phyloP scores from a whole-genome alignment of 2,329 filamentous ascomycete species.

The Dendrostoma leiphaemia region DNA sequence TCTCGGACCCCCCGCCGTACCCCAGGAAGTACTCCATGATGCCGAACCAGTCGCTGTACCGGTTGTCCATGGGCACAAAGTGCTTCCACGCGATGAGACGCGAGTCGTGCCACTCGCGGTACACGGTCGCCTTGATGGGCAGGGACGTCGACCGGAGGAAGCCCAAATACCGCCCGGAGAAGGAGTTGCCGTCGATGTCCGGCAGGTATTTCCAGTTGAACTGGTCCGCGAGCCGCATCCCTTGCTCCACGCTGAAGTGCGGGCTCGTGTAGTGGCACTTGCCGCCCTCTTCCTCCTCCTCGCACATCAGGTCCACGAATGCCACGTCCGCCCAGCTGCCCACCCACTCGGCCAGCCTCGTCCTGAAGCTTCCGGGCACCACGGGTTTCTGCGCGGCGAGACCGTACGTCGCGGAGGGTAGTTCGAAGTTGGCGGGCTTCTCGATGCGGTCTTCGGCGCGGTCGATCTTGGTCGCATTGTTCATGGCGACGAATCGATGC shows the following conservation, averaged over 20 bases:
- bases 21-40: slow-evolving; percentile 75
- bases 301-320: slow-evolving; percentile 55
- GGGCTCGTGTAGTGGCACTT: slow-evolving; percentile 48
- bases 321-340: slow-evolving; percentile 46
- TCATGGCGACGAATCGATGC: slow-evolving; percentile 72
- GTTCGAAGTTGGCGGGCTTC: slow-evolving; percentile 50
- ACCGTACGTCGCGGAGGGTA: slow-evolving; percentile 47
- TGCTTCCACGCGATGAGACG: slow-evolving; percentile 75
- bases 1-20: slow-evolving; percentile 37
- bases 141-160: slow-evolving; percentile 69
- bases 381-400: slow-evolving; percentile 44
- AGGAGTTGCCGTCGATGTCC: slow-evolving; percentile 75
- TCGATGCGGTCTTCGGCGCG: slow-evolving; percentile 43
- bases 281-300: slow-evolving; percentile 31
- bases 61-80: slow-evolving; percentile 76
- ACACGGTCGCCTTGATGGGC: slow-evolving; percentile 76
- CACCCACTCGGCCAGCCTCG: slow-evolving; percentile 49
- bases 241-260: slow-evolving; percentile 39
- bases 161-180: slow-evolving; percentile 65
- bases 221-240: slow-evolving; percentile 48
- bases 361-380: background rate
- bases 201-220: slow-evolving; percentile 67
- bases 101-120: slow-evolving; percentile 77
- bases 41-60: slow-evolving; percentile 69
- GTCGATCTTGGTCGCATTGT: slow-evolving; percentile 60